Conservation (phyloP, 2,329 filamentous ascomycete species). For the Botrytis hyacinthi region DNA sequence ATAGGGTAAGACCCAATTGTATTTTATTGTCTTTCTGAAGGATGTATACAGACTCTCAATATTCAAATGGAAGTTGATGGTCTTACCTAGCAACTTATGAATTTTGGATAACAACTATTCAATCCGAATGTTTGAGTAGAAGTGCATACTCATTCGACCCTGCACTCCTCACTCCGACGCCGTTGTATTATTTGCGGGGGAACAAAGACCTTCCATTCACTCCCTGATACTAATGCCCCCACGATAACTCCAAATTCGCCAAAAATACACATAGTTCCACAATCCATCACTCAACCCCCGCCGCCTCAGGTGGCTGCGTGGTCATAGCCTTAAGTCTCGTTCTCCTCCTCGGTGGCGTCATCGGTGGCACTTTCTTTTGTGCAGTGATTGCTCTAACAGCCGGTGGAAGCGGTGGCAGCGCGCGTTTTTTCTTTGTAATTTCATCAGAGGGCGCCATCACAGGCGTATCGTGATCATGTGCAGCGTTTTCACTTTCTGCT, state of each 20-base stretch:
- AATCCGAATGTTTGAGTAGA: conserved; percentile 1
- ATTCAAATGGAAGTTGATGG: not conserved
- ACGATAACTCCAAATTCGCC: conserved; percentile 4
- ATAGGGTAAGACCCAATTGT: not conserved
- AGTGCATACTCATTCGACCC: not conserved
- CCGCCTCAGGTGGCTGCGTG: conserved; percentile 18
- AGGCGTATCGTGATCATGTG: conserved; percentile 31
- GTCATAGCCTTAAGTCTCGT: conserved; percentile 35
- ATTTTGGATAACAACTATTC: not conserved
- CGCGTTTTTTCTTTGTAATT: conserved; percentile 27
- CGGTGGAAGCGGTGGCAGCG: conserved; percentile 34
- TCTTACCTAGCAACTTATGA: not conserved
- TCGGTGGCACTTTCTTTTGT: conserved; percentile 38
- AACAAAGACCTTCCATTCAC: not conserved
- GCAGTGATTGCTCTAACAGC: conserved; percentile 28
- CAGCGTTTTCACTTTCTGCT: conserved; percentile 36
- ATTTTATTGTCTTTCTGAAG: not conserved
- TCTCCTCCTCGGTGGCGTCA: conserved; percentile 37
- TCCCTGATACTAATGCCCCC: conserved; percentile 1
- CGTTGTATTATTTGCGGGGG: conserved; percentile 2
- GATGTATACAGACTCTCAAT: not conserved
- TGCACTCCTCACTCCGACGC: conserved; percentile 13
- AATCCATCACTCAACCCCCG: conserved; percentile 9
- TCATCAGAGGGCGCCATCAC: conserved; percentile 19
- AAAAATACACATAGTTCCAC: not conserved